Evolutionary conservation across 441 rosid species (phyloP).

Genomic region (Biscutella auriculata): DNA sequence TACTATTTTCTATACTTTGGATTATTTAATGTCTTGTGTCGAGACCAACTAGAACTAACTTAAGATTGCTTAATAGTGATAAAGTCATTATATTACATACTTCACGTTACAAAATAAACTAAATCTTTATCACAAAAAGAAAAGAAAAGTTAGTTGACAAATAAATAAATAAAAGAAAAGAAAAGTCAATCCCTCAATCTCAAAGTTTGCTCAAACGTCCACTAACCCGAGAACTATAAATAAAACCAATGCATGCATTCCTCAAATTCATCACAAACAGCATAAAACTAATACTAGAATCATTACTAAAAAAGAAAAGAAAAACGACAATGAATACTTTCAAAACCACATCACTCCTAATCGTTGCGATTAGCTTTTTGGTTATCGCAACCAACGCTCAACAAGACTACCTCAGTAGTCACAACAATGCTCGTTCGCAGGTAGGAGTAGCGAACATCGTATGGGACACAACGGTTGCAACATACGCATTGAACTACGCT

Average conservation of each 20-base stretch:
- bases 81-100: background rate
- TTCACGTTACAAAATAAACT: too few species aligned
- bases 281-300: background rate
- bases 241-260: background rate
- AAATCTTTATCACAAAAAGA: too few species aligned
- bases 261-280: background rate
- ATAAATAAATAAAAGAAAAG: too few species aligned
- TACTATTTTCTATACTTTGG: background rate
- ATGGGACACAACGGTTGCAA: slow-evolving; percentile 24
- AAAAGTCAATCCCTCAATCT: slow-evolving; percentile 11
- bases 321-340: slow-evolving; percentile 3
- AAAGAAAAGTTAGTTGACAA: too few species aligned
- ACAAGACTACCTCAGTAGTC: slow-evolving; percentile 19
- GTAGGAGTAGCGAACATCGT: slow-evolving; percentile 22
- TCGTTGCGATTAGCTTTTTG: slow-evolving; percentile 9
- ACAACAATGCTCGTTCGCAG: slow-evolving; percentile 23
- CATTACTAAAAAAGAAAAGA: background rate
- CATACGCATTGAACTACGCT: slow-evolving; percentile 22
- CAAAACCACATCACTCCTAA: slow-evolving; percentile 1
- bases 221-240: background rate
- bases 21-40: background rate
- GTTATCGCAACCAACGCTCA: slow-evolving; percentile 11
- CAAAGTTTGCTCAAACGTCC: background rate
- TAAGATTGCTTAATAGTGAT: background rate
- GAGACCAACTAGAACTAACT: background rate